These are phyloP conservation scores for Hyaloperonospora brassicae DNA, from an alignment of 352 stramenopile species.

Conservation along the genomic window DNA sequence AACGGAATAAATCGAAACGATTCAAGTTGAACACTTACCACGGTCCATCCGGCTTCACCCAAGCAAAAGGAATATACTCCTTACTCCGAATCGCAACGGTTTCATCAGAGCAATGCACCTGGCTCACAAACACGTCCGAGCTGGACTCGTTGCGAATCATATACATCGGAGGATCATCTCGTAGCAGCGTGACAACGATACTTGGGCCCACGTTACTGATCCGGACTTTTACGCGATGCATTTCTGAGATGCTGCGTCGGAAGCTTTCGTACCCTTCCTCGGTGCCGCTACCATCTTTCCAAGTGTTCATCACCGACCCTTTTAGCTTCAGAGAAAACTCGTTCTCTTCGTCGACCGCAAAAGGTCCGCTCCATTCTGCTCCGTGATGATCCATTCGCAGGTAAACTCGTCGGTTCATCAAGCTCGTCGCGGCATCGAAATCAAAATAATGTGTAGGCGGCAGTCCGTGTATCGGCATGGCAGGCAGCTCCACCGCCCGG, in stretches of 20 bases:
- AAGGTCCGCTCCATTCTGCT: slow-evolving; percentile 75
- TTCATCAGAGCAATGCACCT: slow-evolving; percentile 61
- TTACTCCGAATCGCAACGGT: slow-evolving; percentile 53
- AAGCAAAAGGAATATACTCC: slow-evolving; percentile 75
- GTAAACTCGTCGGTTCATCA: slow-evolving; percentile 50
- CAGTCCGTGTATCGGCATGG: slow-evolving; percentile 29
- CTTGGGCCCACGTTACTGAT: slow-evolving; percentile 72
- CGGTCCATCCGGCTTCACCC: slow-evolving; percentile 62
- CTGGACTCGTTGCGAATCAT: slow-evolving; percentile 79
- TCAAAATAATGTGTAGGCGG: slow-evolving; percentile 52
- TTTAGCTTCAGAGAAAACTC: slow-evolving; percentile 78
- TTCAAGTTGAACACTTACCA: slow-evolving; percentile 33
- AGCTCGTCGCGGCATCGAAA: slow-evolving; percentile 51
- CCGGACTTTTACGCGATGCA: slow-evolving; percentile 66
- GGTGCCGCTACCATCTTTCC: slow-evolving; percentile 34
- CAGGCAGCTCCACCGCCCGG: slow-evolving; percentile 53
- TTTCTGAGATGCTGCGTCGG: slow-evolving; percentile 32
- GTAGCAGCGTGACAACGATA: slow-evolving; percentile 71
- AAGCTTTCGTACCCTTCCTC: slow-evolving; percentile 37
- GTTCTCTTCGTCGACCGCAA: slow-evolving; percentile 76
- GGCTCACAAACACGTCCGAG: slow-evolving; percentile 62
- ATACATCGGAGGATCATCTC: slow-evolving; percentile 79
- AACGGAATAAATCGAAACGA: background rate
- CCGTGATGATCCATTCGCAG: slow-evolving; percentile 68
- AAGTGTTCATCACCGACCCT: slow-evolving; percentile 42